Evolutionary conservation across 78 protist genomes (phyloP), one percentile per base, ranked within the genome.

Genomic region (Corallochytrium limacisporum): DNA sequence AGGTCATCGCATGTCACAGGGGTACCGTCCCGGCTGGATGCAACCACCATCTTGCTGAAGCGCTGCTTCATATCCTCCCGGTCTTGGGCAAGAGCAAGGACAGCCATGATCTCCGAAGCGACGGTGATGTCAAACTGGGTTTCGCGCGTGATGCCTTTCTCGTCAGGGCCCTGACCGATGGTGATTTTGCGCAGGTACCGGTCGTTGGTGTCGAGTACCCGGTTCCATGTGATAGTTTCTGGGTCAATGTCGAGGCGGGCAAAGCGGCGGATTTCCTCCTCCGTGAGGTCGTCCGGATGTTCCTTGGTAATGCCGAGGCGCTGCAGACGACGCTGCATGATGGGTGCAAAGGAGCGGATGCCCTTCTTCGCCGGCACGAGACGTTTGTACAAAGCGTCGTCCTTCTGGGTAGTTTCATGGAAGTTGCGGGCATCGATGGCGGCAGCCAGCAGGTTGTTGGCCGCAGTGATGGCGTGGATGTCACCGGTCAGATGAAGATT

Each of bases 391-490:
- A 67, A 47, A 10, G 62, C 61, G 20, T 55, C 87, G 46, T 90
- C 92, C 1, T 69, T 76, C 66, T 83, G 90, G 16, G 95, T 86
- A 18, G 29, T 28, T 54, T 93, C 98, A 42, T 91, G 98, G 38
- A 91, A 82, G 43, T 77, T 62, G 44, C 98, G 76, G 12, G 98
- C 57, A 67, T 94, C 98, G 54, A 94, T 86, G 47, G 93, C 95
- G 0, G 98, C 98, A 0, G 97, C 89, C 39, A 86, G 56, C 36
- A 92, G 51, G 69, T 95, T 95, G 82, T 92, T 91, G 24, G 99
- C 99, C 4, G 96, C 96, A 0, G 95, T 84, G 70, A 95, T 89
- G 24, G 99, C 98, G 70, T 95, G 98, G 67, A 95, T 93, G 71
- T 95, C 99, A 40, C 97, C 97, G 4, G 96, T 94, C 39, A 89